These are phyloP conservation scores for Leersia perrieri DNA, from an alignment of 176 grass and related monocot genomes.

Conservation along the genomic window DNA sequence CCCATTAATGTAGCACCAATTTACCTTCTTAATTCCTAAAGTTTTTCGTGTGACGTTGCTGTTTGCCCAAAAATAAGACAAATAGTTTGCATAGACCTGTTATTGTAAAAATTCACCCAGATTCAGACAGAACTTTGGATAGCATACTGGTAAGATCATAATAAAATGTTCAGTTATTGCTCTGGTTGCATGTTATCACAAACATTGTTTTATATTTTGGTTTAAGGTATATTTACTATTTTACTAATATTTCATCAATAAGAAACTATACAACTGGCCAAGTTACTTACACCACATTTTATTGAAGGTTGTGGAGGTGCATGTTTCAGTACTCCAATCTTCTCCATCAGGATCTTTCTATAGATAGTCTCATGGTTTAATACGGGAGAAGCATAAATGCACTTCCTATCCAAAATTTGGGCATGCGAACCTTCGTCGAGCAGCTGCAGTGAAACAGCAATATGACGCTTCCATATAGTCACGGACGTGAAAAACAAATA, in stretches of 20 bases:
- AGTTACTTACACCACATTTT: constrained; percentile 34
- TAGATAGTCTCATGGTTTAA: not conserved
- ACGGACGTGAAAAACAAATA: no score
- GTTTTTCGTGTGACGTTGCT: constrained; percentile 11
- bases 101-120: not conserved
- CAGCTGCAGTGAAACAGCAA: constrained; percentile 2
- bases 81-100: constrained; percentile 32
- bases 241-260: no score
- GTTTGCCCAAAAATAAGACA: constrained; percentile 53
- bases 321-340: not conserved
- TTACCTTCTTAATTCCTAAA: constrained; percentile 46
- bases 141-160: not conserved
- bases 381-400: constrained; percentile 20
- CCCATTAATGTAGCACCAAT: no score
- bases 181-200: not conserved
- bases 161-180: not conserved
- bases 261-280: no score
- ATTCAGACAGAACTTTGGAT: not conserved
- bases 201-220: no score
- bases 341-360: constrained; percentile 10
- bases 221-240: no score
- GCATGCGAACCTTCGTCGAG: not conserved
- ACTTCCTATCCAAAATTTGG: constrained; percentile 28
- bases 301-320: constrained; percentile 30
- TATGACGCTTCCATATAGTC: no score